These are phyloP conservation scores for Chiua virens DNA, from an alignment of 768 basidiomycete species.

Conservation along the genomic window DNA sequence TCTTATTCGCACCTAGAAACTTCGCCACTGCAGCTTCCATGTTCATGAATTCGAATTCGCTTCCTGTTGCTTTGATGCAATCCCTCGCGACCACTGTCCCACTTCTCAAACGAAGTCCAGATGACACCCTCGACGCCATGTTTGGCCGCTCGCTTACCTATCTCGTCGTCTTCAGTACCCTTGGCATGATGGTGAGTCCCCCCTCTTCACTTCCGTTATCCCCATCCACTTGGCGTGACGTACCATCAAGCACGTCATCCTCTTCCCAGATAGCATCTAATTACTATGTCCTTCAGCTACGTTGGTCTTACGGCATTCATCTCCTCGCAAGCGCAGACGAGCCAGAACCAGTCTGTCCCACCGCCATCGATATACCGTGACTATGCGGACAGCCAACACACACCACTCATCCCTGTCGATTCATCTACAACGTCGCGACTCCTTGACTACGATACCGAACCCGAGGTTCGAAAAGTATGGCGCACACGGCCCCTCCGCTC, in stretches of 20 bases:
- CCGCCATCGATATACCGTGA: constrained; percentile 10
- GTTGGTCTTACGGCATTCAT: constrained; percentile 93
- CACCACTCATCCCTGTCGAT: not conserved
- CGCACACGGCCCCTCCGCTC: not conserved
- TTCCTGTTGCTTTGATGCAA: constrained; percentile 94
- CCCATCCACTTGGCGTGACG: not conserved
- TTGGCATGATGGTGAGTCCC: constrained; percentile 87
- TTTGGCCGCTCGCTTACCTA: constrained; percentile 89
- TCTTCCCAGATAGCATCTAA: not conserved
- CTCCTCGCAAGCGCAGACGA: constrained; percentile 58
- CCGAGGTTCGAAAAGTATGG: not conserved
- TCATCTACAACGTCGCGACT: constrained; percentile 1
- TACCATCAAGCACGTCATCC: not conserved
- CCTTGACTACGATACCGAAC: constrained; percentile 9
- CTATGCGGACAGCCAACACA: not conserved
- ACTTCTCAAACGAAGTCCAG: constrained; percentile 74
- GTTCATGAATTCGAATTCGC: constrained; percentile 94
- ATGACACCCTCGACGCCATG: constrained; percentile 87
- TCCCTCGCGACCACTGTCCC: constrained; percentile 82
- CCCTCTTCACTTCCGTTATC: not conserved
- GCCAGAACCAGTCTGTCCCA: not conserved
- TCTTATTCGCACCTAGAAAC: constrained; percentile 41
- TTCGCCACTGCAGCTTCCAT: constrained; percentile 81
- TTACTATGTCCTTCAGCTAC: constrained; percentile 48
- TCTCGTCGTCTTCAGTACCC: constrained; percentile 87